Evolutionary conservation across 768 basidiomycete species (phyloP), one percentile per base, ranked within the genome.

Genomic region (Mycena polygramma): DNA sequence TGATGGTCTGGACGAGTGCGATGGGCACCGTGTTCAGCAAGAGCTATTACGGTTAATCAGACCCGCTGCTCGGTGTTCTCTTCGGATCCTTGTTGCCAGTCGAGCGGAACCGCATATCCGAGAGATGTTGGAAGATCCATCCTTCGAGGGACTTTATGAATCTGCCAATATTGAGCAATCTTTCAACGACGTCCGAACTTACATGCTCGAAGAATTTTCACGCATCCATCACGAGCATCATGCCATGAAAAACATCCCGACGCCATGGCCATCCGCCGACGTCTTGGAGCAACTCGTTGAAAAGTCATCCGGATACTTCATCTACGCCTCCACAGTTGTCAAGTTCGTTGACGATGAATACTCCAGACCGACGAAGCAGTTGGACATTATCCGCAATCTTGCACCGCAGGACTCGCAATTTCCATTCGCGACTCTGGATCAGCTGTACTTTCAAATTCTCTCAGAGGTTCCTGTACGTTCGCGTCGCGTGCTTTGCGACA

Each of bases 221-320:
- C 48, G 61, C 20, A 63, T 63, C 17, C 61, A 35, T 37, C n/a
- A 24, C 13, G 52, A 55, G 46, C 63, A 64, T 19, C 30, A 14
- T 2, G 45, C 62, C 4, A 63, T 63, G 62, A 17, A 11, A 0
- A 43, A 41, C 6, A 35, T 57, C 36, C 63, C 63, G 1, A 46
- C 41, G 14, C 54, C 63, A 2, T 65, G 63, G 54, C 63, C 63
- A n/a, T 57, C 54, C 11, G 2, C 8, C 10, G 17, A 46, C 5
- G 36, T 46, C 22, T 36, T 65, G 14, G 55, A 65, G 1, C 2
- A 17, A 2, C 20, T 65, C 26, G 63, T 65, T 5, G 7, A 39
- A 14, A 65, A 65, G 48, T 57, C 63, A 8, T 65, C 63, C 14
- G 63, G 63, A 15, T 65, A 65, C 30, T 65, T 65, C 45, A 30